phyloP scores from a whole-genome alignment of 768 basidiomycete species.

The Collybia sp. region DNA sequence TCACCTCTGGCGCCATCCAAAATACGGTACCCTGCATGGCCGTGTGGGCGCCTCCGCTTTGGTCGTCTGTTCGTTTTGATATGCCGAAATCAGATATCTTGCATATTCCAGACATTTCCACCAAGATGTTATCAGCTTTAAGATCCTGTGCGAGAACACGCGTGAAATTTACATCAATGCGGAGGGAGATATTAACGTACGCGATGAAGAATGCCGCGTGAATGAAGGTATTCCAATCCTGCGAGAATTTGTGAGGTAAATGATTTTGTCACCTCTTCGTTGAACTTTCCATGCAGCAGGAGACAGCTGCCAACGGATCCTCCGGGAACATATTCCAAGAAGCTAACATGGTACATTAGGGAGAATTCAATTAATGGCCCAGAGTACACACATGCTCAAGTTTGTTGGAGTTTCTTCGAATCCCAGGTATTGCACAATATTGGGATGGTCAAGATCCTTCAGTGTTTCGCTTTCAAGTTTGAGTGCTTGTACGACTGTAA shows the following conservation, averaged over 20 bases:
- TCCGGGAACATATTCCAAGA: slow-evolving; percentile 98
- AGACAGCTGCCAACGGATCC: slow-evolving; percentile 91
- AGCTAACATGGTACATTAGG: slow-evolving; percentile 42
- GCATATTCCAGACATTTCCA: slow-evolving; percentile 87
- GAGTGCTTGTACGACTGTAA: slow-evolving; percentile 83
- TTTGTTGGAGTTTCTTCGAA: slow-evolving; percentile 86
- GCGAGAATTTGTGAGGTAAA: slow-evolving; percentile 90
- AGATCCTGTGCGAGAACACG: slow-evolving; percentile 61
- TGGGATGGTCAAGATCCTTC: slow-evolving; percentile 93
- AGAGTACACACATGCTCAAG: slow-evolving; percentile 78
- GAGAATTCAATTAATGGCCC: background rate
- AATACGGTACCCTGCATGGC: slow-evolving; percentile 98
- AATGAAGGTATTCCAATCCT: slow-evolving; percentile 92
- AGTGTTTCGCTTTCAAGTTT: slow-evolving; percentile 95
- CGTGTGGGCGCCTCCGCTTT: slow-evolving; percentile 78
- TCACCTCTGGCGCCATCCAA: slow-evolving; percentile 99
- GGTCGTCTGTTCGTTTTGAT: slow-evolving; percentile 91
- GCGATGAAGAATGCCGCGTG: slow-evolving; percentile 87
- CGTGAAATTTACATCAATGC: background rate
- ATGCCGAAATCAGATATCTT: slow-evolving; percentile 99
- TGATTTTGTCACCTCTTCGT: slow-evolving; percentile 86
- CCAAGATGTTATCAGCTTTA: slow-evolving; percentile 97
- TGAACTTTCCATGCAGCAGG: slow-evolving; percentile 89
- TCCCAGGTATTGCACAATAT: slow-evolving; percentile 97
- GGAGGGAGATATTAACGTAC: slow-evolving; percentile 33